A percentile compares a stretch with the other conserved stretches of the same genome.
Evolutionary conservation across 768 basidiomycete species (phyloP).

Genomic region (Naganishia kalamii): DNA sequence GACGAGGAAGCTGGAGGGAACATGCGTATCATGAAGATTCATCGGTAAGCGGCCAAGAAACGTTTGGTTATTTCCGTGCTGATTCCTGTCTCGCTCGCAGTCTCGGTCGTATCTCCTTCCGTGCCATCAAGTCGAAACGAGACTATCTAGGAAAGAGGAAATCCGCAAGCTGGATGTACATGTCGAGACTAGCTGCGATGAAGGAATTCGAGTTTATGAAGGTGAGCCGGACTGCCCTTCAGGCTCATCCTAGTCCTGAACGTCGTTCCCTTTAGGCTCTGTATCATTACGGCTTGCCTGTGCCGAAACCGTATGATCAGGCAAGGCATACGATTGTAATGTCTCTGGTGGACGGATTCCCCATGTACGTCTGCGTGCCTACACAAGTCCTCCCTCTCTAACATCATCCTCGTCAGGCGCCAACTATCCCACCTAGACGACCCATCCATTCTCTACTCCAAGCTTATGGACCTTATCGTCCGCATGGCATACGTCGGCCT

Average conservation of each 20-base stretch:
- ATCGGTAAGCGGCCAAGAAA: conserved; percentile 57
- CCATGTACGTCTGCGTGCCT: conserved; percentile 59
- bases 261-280: conserved; percentile 58
- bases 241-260: not conserved
- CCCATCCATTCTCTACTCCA: conserved; percentile 66
- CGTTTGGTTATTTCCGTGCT: conserved; percentile 7
- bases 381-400: not conserved
- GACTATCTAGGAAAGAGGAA: conserved; percentile 94
- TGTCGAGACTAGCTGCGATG: conserved; percentile 90
- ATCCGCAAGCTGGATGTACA: conserved; percentile 98
- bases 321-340: conserved; percentile 90
- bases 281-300: conserved; percentile 84
- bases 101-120: conserved; percentile 93
- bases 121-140: conserved; percentile 89
- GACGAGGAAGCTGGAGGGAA: conserved; percentile 32
- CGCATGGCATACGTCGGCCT: conserved; percentile 86
- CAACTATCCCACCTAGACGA: conserved; percentile 59
- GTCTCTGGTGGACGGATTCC: conserved; percentile 91
- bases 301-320: conserved; percentile 89
- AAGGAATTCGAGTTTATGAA: conserved; percentile 99
- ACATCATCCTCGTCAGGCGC: conserved; percentile 48
- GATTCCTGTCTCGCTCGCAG: conserved; percentile 49
- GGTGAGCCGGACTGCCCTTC: too few relatives aligned
- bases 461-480: conserved; percentile 90
- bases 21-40: conserved; percentile 86